These are phyloP conservation scores for Tetraselmis striata DNA, from an alignment of 139 green algal genomes.

Conservation along the genomic window DNA sequence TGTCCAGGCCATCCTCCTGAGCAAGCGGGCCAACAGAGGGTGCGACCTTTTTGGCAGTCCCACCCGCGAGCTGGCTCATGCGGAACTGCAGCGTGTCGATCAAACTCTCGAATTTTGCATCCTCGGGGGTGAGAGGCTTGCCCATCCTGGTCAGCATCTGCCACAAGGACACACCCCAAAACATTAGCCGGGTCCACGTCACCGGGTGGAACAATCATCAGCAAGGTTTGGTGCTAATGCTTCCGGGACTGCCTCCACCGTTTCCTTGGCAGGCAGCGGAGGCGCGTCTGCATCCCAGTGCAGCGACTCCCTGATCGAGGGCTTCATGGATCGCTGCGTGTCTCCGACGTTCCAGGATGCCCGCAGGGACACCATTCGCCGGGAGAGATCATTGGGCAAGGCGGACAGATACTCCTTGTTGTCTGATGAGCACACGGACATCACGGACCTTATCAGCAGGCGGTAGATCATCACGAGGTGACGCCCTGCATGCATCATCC, in stretches of 20 bases:
- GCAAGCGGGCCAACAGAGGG: background rate
- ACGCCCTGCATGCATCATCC: too few species aligned
- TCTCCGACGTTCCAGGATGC: background rate
- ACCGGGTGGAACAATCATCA: too few species aligned
- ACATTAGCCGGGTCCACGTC: too few species aligned
- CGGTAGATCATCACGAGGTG: too few species aligned
- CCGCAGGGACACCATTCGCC: background rate
- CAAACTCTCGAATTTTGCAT: background rate
- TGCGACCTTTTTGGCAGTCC: background rate
- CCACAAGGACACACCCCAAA: background rate
- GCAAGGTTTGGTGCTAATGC: background rate
- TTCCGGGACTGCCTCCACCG: background rate
- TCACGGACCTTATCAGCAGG: too few species aligned
- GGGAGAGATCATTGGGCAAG: background rate
- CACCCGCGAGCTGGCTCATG: background rate
- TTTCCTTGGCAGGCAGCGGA: background rate
- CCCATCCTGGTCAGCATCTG: background rate
- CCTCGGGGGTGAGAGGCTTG: background rate
- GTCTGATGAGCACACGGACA: background rate
- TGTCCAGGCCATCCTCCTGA: background rate
- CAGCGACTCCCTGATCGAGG: background rate
- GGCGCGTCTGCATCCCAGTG: background rate
- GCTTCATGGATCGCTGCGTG: background rate
- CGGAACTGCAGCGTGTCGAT: background rate
- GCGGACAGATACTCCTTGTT: background rate